Evolutionary conservation across 1,284 basidiomycete species (phyloP), one percentile per base, ranked within the genome.

Genomic region (Termitomyces sp.): DNA sequence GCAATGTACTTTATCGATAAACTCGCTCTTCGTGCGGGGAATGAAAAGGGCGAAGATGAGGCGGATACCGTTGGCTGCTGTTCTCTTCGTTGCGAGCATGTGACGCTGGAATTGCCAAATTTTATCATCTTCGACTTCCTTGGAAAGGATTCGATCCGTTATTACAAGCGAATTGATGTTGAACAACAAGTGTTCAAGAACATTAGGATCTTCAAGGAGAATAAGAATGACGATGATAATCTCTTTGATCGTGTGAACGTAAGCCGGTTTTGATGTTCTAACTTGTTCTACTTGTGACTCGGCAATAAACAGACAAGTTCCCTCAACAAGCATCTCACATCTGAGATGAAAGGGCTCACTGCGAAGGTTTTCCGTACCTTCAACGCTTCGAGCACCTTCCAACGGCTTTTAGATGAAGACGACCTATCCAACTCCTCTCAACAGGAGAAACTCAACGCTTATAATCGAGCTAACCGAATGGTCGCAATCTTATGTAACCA

Each of bases 291-390:
- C 26, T 39, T 49, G 34, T 49, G 36, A 49, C 47, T 49, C n/a
- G n/a, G 39, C 17, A 39, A 6, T 36, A 15, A 26, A 54, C 65
- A 97, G 93, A 96, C 94, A 1, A 73, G 80, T 2, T 74, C 78
- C 2, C 73, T 98, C 58, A 98, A 98, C 76, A 94, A 94, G 67
- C 92, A 97, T 70, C 78, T 98, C 55, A 83, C 82, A 43, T 83
- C 81, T 40, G 93, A 96, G 70, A 98, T 98, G 94, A 91, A 94
- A 62, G 95, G 95, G 15, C 80, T 98, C 24, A 95, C 94, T 1
- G 94, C 94, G 53, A 98, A 98, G 70, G 94, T 98, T 21, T 98
- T 98, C 80, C 94, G 94, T 92, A 98, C 94, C 54, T 98, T 92
- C 75, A 98, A 98, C 67, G 94, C 94, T 15, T 98, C 94, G 28